Conservation (phyloP, 805 yeast species). For the Brettanomyces sp. region DNA sequence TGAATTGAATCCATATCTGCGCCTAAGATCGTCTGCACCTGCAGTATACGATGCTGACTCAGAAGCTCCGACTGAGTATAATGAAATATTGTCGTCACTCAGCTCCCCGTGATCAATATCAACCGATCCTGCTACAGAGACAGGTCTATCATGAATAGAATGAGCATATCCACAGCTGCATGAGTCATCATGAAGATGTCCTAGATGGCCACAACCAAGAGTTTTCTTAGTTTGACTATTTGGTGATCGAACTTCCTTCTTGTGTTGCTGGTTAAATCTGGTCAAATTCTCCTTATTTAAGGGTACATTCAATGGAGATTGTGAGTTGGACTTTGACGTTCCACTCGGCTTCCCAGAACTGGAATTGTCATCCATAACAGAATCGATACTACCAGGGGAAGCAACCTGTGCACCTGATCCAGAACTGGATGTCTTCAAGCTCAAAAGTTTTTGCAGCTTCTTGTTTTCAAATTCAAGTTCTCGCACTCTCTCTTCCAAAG, state of each 20-base stretch:
- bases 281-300: constrained; percentile 24
- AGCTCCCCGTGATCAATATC: constrained; percentile 37
- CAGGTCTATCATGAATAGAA: constrained; percentile 53
- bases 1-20: constrained; percentile 19
- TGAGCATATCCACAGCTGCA: constrained; percentile 51
- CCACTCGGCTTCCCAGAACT: background rate
- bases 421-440: constrained; percentile 30
- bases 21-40: constrained; percentile 15
- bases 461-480: constrained; percentile 77
- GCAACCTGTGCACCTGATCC: background rate
- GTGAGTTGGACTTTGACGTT: background rate
- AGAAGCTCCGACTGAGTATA: constrained; percentile 17
- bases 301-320: background rate
- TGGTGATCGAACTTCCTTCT: background rate
- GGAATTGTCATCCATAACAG: background rate
- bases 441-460: constrained; percentile 53
- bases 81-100: constrained; percentile 36
- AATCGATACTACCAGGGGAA: background rate
- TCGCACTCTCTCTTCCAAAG: constrained; percentile 78
- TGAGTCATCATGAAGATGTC: constrained; percentile 38
- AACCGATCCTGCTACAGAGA: constrained; percentile 54
- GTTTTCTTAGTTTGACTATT: background rate
- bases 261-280: constrained; percentile 17
- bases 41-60: constrained; percentile 11
- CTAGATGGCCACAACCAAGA: background rate